Base-by-base conservation (phyloP, 2,329 filamentous ascomycete species). In the Monosporascus sp. region DNA sequence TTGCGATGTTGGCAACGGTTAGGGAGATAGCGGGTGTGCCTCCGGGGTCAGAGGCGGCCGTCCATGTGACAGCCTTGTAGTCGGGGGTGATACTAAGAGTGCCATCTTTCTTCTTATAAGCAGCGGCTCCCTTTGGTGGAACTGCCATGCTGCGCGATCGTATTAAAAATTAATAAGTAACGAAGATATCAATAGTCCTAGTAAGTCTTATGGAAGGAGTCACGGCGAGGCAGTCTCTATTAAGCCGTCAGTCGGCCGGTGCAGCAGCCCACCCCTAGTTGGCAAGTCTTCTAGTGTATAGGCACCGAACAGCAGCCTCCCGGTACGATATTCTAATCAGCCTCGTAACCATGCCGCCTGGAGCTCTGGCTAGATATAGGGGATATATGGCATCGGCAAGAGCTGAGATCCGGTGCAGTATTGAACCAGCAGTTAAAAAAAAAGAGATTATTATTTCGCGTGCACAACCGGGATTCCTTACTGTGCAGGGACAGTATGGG, bases 51-150 rank as follows among this genome's bases (percentile, higher is more conserved):
- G 80, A 79, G 51, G 82, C 78, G 9, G 91, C 88, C 35, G 85
- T 89, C 93, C 93, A 99, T 69, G 84, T 87, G 56, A 97, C 82
- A 38, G 80, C 84, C 65, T 82, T 82, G 64, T 84, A 79, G 70
- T 96, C 90, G 53, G 80, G 75, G 17, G 88, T 85, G 62, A 97
- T 78, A 26, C 84, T 82, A 65, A 99, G 76, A 56, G 83, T 82
- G 68, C 94, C 94, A 77, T 97, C 89, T 72, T 96, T 94, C 78
- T 97, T 99, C 75, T 97, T 97, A 80, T 94, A 97, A 54, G 86
- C 78, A 50, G 88, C 86, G 58, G 81, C 82, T 55, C 86, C 89
- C 62, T 77, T 80, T 50, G 82, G 84, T 50, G 82, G 84, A 57
- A 78, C 70, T 28, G 80, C 74, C 84, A 87, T 86, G 46, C 51